Evolutionary conservation across 345 rosid species (phyloP).

Genomic region (rapeseed (Brassica napus)): DNA sequence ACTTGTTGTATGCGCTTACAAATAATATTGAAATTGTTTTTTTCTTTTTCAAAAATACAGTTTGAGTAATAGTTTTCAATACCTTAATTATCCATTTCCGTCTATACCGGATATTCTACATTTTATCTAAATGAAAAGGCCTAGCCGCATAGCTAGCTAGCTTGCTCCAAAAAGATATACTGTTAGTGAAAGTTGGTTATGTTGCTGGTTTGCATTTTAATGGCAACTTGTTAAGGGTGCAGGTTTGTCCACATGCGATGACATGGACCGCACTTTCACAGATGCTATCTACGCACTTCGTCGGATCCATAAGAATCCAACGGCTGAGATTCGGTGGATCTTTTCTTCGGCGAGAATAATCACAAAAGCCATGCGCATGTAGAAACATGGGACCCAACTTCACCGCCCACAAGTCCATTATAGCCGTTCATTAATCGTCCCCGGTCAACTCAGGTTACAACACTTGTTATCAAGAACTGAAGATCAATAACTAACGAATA

Average conservation of each 20-base stretch:
- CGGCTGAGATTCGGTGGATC: conserved; percentile 29
- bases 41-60: background rate
- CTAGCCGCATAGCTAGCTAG: background rate
- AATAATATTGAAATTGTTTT: background rate
- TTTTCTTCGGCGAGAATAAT: conserved; percentile 40
- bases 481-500: background rate
- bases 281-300: conserved; percentile 36
- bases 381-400: conserved; percentile 30
- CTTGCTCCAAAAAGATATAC: background rate
- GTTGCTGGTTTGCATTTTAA: background rate
- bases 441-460: conserved; percentile 28
- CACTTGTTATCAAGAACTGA: conserved; percentile 25
- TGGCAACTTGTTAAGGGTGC: conserved; percentile 33
- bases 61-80: background rate
- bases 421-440: conserved; percentile 21
- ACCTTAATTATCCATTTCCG: background rate
- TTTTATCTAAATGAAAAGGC: background rate
- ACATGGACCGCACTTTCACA: conserved; percentile 40
- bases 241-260: conserved; percentile 41
- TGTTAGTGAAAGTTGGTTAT: background rate
- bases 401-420: conserved; percentile 23
- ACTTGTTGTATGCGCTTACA: background rate
- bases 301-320: conserved; percentile 26
- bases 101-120: background rate
- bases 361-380: conserved; percentile 41